A percentile compares a stretch with the other conserved stretches of the same genome.
Evolutionary conservation across 768 basidiomycete species (phyloP).

Genomic region (Amyloporia xantha): DNA sequence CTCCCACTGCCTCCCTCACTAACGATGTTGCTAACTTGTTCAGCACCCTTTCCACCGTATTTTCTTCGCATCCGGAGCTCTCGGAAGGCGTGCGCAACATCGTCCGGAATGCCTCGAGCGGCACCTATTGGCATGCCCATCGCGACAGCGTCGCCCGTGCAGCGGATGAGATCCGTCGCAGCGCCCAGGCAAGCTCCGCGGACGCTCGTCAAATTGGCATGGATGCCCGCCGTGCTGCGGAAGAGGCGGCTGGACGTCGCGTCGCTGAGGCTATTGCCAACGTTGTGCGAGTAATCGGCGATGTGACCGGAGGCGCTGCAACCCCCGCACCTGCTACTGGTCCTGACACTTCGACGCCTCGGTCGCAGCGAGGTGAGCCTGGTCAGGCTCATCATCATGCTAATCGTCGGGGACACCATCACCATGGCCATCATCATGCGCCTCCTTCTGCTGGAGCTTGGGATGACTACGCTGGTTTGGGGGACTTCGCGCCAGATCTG

Average conservation of each 20-base stretch:
- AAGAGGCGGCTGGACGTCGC: constrained; percentile 58
- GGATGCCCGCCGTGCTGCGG: constrained; percentile 40
- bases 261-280: constrained; percentile 58
- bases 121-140: constrained; percentile 64
- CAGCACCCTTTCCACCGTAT: constrained; percentile 44
- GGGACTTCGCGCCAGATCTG: not conserved
- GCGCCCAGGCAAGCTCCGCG: constrained; percentile 28
- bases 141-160: constrained; percentile 53
- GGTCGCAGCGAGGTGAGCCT: constrained; percentile 4
- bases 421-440: not conserved
- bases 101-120: constrained; percentile 51
- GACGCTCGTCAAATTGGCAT: constrained; percentile 34
- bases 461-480: not conserved
- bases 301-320: constrained; percentile 13
- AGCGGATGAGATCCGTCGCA: constrained; percentile 46
- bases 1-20: constrained; percentile 41
- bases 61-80: constrained; percentile 65
- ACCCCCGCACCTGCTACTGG: constrained; percentile 4
- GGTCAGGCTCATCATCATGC: not conserved
- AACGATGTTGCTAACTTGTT: constrained; percentile 61
- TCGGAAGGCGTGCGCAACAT: constrained; percentile 63
- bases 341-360: constrained; percentile 18
- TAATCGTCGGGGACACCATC: not conserved
- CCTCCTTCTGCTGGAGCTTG: not conserved
- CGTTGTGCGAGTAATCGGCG: constrained; percentile 49